Percentiles rank a stretch among this genome's conserved stretches.
phyloP scores from a whole-genome alignment of 306 rosid species.

The Geum urbanum region DNA sequence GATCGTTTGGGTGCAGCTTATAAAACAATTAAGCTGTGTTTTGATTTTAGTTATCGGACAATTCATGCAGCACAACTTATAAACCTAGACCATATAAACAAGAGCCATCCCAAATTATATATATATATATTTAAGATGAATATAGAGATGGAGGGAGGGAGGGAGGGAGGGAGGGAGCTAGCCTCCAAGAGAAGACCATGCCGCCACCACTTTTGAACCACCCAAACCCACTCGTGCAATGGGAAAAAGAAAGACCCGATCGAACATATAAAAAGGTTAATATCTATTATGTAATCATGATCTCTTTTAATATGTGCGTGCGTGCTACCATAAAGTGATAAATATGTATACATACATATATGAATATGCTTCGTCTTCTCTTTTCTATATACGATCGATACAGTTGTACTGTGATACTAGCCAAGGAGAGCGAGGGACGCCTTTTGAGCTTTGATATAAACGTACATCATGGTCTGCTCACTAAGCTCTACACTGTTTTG shows the following conservation, averaged over 20 bases:
- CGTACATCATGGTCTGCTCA: not conserved
- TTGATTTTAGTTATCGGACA: too few relatives aligned
- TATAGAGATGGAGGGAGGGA: too few relatives aligned
- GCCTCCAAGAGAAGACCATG: not conserved
- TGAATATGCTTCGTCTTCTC: not conserved
- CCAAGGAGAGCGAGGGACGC: not conserved
- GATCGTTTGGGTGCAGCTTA: too few relatives aligned
- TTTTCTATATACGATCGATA: not conserved
- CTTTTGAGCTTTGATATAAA: not conserved
- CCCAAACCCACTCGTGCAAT: conserved; percentile 33
- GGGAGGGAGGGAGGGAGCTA: not conserved
- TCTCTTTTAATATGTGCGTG: conserved; percentile 11
- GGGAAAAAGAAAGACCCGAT: conserved; percentile 1
- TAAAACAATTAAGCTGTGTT: too few relatives aligned
- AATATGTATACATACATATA: not conserved
- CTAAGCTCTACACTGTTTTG: not conserved
- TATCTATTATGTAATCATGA: conserved; percentile 29
- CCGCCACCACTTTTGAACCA: conserved; percentile 21
- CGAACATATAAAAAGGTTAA: conserved; percentile 14
- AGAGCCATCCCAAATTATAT: too few relatives aligned
- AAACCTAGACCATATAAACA: too few relatives aligned
- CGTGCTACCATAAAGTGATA: conserved; percentile 5
- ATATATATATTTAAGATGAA: too few relatives aligned
- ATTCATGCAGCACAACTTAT: too few relatives aligned
- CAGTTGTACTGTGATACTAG: too few relatives aligned